Conservation (phyloP, 805 yeast genomes). For the Metschnikowia gruessii region DNA sequence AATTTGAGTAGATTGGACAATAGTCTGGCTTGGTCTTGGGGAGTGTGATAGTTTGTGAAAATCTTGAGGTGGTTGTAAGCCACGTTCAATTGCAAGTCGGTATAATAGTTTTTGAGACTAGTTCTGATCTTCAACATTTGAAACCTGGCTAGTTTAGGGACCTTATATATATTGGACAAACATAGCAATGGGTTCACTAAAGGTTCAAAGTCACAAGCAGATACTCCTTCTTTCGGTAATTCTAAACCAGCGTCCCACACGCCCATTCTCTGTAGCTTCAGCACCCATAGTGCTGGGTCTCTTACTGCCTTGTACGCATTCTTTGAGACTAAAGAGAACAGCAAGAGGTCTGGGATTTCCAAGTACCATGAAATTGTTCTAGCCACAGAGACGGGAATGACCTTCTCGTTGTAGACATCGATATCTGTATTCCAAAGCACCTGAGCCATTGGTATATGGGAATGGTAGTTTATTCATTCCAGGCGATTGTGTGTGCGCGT, state of each 20-base stretch:
- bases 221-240: conserved; percentile 1
- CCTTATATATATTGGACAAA: conserved; percentile 26
- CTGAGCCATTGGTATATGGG: conserved; percentile 33
- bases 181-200: conserved; percentile 35
- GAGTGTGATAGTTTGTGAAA: conserved; percentile 46
- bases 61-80: conserved; percentile 43
- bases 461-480: neutral
- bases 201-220: conserved; percentile 9
- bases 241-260: conserved; percentile 33
- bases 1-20: conserved; percentile 40
- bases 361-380: conserved; percentile 32
- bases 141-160: conserved; percentile 32
- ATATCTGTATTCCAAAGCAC: conserved; percentile 47
- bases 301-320: conserved; percentile 38
- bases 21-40: conserved; percentile 50
- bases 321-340: conserved; percentile 37
- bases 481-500: neutral
- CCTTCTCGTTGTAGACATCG: conserved; percentile 38
- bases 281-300: conserved; percentile 40
- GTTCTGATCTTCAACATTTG: conserved; percentile 40
- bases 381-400: conserved; percentile 40
- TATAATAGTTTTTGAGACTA: conserved; percentile 42
- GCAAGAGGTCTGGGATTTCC: conserved; percentile 37
- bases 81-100: conserved; percentile 42
- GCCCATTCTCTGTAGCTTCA: conserved; percentile 33